Evolutionary conservation across 768 basidiomycete genomes (phyloP), one percentile per base, ranked within the genome.

Genomic region (Auricularia sp.): DNA sequence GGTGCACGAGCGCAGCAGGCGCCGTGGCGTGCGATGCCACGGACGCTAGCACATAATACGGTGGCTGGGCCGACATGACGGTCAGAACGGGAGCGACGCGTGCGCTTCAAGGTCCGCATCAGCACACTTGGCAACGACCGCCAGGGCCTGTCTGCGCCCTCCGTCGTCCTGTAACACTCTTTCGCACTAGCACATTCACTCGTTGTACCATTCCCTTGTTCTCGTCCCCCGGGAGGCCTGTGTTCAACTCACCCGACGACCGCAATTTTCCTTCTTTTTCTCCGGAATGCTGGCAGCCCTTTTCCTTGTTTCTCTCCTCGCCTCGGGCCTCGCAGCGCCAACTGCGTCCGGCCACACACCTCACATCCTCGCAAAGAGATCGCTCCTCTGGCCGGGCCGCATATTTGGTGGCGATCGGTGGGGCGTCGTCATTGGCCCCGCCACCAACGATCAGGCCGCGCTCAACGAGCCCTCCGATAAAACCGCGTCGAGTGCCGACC

Each of bases 31-130:
- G 76, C 35, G 77, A 77, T 36, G 78, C 79, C 11, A 77, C 75
- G 2, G 79, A 72, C 24, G 79, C 62, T 64, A 93, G 81, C 45
- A 92, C 73, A 69, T 89, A 92, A 75, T 80, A 84, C 21, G 91
- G 90, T 3, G 78, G 80, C 36, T 74, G 72, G 13, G 67, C 42
- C 62, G 63, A 21, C 61, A 54, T 66, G 24, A 44, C 64, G 47
- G 18, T 18, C 35, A 64, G 11, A 47, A 59, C 16, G 10, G 5
- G 21, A 51, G 18, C 47, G 47, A 18, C 39, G 7, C 39, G 39
- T 14, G 7, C 6, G 47, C 11, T 51, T 16, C 47, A 16, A 21
- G 47, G 47, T 16, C 18, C 14, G 21, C 18, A 51, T 51, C 47
- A 51, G 47, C 47, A 51, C 47, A 21, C 47, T 51, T 51, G 47